Evolutionary conservation across 1,284 basidiomycete species (phyloP).

Genomic region (Microbotryum intermedium): DNA sequence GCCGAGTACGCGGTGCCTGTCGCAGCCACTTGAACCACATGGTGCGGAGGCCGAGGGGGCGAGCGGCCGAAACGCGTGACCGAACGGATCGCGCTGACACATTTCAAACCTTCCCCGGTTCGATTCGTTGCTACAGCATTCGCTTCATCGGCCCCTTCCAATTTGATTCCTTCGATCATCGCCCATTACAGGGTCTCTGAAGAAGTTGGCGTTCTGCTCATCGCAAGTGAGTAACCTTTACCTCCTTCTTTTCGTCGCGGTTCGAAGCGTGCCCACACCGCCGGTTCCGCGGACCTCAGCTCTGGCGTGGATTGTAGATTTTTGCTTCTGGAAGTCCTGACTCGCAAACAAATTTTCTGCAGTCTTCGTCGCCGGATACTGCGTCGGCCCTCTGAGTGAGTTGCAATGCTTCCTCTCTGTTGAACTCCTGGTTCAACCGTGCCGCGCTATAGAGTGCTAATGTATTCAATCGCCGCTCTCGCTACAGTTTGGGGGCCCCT

Average conservation of each 20-base stretch:
- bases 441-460: background rate
- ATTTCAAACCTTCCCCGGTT: background rate
- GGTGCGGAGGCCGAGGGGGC: no score
- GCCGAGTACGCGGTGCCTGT: no score
- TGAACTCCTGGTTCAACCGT: slow-evolving; percentile 27
- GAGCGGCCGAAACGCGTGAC: background rate
- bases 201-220: slow-evolving; percentile 47
- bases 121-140: slow-evolving; percentile 41
- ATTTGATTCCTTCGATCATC: slow-evolving; percentile 46
- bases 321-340: background rate
- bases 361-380: slow-evolving; percentile 41
- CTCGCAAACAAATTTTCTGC: background rate
- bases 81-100: background rate
- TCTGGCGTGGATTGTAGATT: no score
- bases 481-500: slow-evolving; percentile 41
- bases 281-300: no score
- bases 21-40: no score
- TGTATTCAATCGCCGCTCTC: background rate
- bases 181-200: slow-evolving; percentile 50
- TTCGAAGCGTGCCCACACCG: slow-evolving; percentile 4
- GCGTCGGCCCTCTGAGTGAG: slow-evolving; percentile 19
- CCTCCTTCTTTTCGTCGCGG: background rate
- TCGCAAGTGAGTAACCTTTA: slow-evolving; percentile 38
- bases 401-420: background rate
- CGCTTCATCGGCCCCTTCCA: slow-evolving; percentile 52